These are phyloP conservation scores for Rhizophora apiculata DNA, from an alignment of 345 rosid genomes.

Conservation along the genomic window DNA sequence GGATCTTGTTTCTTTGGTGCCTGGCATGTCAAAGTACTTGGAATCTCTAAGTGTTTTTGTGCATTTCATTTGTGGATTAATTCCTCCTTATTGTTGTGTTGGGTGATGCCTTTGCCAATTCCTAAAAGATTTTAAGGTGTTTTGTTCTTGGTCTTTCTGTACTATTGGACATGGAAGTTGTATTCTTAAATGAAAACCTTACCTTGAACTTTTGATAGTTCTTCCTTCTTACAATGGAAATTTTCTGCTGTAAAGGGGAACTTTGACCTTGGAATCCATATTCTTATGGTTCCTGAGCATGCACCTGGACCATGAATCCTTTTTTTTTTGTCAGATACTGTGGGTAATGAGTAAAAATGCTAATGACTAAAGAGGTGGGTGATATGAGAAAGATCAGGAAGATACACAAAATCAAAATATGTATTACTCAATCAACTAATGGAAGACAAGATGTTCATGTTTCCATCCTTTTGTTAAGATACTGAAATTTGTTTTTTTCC, in stretches of 20 bases:
- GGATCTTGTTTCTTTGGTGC: conserved; percentile 6
- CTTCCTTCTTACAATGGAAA: not conserved
- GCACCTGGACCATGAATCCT: no score
- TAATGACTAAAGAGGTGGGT: no score
- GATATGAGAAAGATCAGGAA: no score
- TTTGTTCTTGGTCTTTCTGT: not conserved
- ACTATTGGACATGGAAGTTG: not conserved
- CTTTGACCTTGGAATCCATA: not conserved
- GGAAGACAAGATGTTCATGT: not conserved
- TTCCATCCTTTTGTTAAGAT: not conserved
- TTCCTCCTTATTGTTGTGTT: no score
- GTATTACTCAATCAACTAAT: not conserved
- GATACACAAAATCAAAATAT: no score
- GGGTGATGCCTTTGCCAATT: no score
- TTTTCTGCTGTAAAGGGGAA: not conserved
- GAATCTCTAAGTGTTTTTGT: not conserved
- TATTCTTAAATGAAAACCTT: not conserved
- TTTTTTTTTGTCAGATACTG: no score
- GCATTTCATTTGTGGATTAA: no score
- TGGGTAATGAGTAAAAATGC: no score
- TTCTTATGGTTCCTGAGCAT: no score
- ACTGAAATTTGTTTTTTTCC: not conserved
- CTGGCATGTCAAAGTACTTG: not conserved
- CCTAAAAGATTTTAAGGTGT: not conserved
- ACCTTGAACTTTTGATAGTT: not conserved